Conservation (phyloP, 805 yeast genomes). For the Danielozyma ontarioensis region DNA sequence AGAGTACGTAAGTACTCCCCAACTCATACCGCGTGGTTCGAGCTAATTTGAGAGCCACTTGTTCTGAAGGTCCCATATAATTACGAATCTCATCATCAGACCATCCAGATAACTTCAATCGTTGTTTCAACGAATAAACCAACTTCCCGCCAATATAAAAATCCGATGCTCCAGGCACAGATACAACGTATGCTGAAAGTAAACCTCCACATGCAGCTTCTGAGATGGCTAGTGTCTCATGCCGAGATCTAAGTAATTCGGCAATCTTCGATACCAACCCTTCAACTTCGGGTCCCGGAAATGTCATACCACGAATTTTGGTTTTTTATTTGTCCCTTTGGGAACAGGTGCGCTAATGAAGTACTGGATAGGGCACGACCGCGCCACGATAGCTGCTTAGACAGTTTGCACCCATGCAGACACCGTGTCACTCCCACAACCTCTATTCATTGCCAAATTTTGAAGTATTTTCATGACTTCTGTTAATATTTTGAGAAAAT, state of each 20-base stretch:
- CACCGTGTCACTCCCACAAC: no score
- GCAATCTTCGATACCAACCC: constrained; percentile 55
- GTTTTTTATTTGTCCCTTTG: no score
- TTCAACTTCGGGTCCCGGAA: constrained; percentile 58
- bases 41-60: constrained; percentile 71
- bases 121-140: constrained; percentile 70
- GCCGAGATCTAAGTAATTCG: constrained; percentile 42
- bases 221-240: constrained; percentile 70
- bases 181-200: constrained; percentile 71
- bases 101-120: constrained; percentile 78
- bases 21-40: constrained; percentile 73
- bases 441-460: no score
- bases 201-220: constrained; percentile 92
- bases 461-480: no score
- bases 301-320: constrained; percentile 19
- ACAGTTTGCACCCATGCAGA: no score
- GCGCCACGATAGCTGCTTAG: no score
- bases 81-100: constrained; percentile 57
- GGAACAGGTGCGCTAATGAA: no score
- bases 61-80: constrained; percentile 80
- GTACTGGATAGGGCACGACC: no score
- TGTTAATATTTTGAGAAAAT: no score
- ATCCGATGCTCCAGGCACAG: constrained; percentile 80
- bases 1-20: constrained; percentile 75
- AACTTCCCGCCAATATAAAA: constrained; percentile 83